Evolutionary conservation across 1,284 basidiomycete species (phyloP), one percentile per base, ranked within the genome.

Genomic region (Pseudozyma sp.): DNA sequence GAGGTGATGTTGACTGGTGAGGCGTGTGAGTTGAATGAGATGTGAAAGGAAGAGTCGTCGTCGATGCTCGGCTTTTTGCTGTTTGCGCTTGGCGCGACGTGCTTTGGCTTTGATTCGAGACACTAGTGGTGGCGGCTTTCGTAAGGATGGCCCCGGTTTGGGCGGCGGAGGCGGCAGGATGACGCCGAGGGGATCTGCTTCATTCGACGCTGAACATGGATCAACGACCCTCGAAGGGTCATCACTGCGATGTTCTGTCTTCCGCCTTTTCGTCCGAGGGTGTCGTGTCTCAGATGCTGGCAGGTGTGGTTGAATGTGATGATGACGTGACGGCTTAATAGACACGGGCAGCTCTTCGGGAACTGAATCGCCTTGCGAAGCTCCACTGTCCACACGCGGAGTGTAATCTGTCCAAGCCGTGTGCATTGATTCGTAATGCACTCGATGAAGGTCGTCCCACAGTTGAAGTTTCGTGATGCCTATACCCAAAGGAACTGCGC

Each of bases 391-490:
- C 10, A 37, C 35, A 37, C 35, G 35, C 35, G 35, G 14, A 37
- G 40, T 42, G 13, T 10, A 42, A 31, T 17, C 11, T 10, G 17
- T 35, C 33, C 31, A 29, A 7, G 46, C 6, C 11, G 17, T 17
- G 1, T 35, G 56, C 19, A 54, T 13, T 8, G 24, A 39, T 16
- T 61, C 54, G 47, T 57, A 60, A 34, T 65, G 62, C 4, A 46
- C 62, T 16, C 54, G 56, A 29, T 70, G 62, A 0, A 70, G 46
- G 43, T 70, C 68, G 43, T 70, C 58, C 68, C 68, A 70, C 16
- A 70, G 68, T n/a, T 62, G 57, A 13, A 70, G 58, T 39, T 60
- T 65, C 14, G 68, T 65, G 54, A 70, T 70, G 35, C 68, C 68
- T n/a, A 70, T 10, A n/a, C 67, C 67, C 5, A 60, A 47, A 13